Base-by-base conservation (phyloP, 345 rosid species). In the Citrus australasica region DNA sequence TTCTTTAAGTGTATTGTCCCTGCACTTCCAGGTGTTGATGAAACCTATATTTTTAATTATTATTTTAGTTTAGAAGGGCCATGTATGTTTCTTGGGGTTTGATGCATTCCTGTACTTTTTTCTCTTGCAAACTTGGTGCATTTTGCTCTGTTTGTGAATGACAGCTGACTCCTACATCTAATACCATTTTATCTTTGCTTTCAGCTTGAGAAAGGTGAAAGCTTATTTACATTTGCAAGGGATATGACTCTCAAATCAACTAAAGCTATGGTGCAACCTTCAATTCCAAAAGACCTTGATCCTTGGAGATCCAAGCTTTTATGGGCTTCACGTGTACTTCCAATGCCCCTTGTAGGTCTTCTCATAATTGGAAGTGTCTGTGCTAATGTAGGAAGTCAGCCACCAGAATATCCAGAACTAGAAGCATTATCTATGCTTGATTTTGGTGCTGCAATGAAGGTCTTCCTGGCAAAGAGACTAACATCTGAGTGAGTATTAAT, bases 281-380 rank as follows among this genome's bases (percentile, higher is more conserved):
- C 88, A 51, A 76, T 79, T 65, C 93, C 94, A 4, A 88, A 91
- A 77, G 90, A 88, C 84, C 96, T 85, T 70, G 95, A 84, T 81
- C 90, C 97, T 64, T 92, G 90, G 98, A 89, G 89, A 83, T 96
- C 97, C 19, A 93, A 91, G 82, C 98, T 96, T 83, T 86, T 92
- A 9, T 96, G 98, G 99, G 94, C 95, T 56, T 93, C 99, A 33
- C 88, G 97, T 61, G 97, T 89, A 25, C 91, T 96, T 40, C 97
- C 99, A 5, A 96, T 93, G 99, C 99, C 99, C 71, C 99, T 96
- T 63, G 89, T 96, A 2, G 99, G 99, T 73, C 90, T 96, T 82
- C 85, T 91, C 81, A 89, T 93, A 78, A 96, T 96, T 28, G 92
- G 91, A 22, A 78, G 91, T 67, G 91, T 91, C 67, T 92, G 95